Evolutionary conservation across 345 rosid species (phyloP), one percentile per base, ranked within the genome.

Genomic region (Corymbia maculata): DNA sequence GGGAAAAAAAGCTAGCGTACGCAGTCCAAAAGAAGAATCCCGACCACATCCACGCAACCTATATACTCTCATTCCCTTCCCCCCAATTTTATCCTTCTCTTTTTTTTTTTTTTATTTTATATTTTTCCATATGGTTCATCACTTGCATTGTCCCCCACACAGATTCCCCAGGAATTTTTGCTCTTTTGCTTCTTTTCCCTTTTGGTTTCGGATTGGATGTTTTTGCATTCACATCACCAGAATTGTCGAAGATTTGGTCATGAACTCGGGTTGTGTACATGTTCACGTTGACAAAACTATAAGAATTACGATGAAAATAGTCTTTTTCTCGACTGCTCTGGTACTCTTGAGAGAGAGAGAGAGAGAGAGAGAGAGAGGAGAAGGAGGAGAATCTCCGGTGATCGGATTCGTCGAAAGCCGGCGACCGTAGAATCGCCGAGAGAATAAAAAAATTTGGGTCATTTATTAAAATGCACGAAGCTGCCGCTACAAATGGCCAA

Each of bases 21-120:
- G 89, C 91, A 87, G 91, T 85, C 93, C 97, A 91, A 93, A 94
- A 92, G 96, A 88, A 91, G 94, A 93, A 94, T 93, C 93, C 88
- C 57, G 86, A 79, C 86, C 87, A 55, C 32, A 87, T 88, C 89
- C 89, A 91, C 89, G 94, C 94, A 90, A 88, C 92, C 93, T 85
- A 87, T 91, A 88, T 90, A 89, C 87, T 42, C 14, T 87, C 80
- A 36, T 22, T 28, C 24, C 53, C 32, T 51, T 70, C 88, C 88
- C 88, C 85, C 19, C 49, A 75, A 17, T 68, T 42, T 52, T 17
- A 7, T 75, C 15, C 26, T 47, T n/a, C 50, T 52, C 36, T 87
- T 68, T 9, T 36, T 44, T 42, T 4, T 47, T 36, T 36, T 2
- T 36, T 36, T 36, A 36, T 36, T 36, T 36, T 36, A 36, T 36